Conservation (phyloP, 2,329 filamentous ascomycete species). For the Alternaria ventricosa region DNA sequence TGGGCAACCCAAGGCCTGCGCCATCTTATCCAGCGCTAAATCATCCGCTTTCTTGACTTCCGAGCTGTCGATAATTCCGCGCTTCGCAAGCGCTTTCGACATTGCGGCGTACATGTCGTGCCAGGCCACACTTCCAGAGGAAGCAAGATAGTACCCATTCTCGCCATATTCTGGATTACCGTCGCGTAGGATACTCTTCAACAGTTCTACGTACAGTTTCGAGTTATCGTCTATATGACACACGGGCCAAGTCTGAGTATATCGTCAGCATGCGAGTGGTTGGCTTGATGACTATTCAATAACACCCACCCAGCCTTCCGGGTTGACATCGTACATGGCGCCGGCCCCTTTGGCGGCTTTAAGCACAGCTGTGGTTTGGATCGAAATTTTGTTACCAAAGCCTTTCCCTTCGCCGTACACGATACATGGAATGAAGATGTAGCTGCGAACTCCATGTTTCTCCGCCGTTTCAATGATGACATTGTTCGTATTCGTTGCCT, state of each 20-base stretch:
- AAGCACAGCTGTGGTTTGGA: conserved; percentile 59
- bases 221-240: conserved; percentile 59
- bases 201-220: conserved; percentile 54
- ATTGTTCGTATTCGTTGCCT: conserved; percentile 54
- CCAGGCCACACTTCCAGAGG: conserved; percentile 59
- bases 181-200: conserved; percentile 54
- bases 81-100: conserved; percentile 51
- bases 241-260: conserved; percentile 56
- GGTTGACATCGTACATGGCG: conserved; percentile 45
- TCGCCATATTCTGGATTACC: conserved; percentile 50
- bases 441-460: conserved; percentile 53
- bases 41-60: conserved; percentile 48
- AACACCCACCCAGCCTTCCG: neutral
- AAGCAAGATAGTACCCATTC: conserved; percentile 60
- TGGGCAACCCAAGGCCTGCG: neutral
- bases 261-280: conserved; percentile 36
- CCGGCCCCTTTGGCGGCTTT: conserved; percentile 52
- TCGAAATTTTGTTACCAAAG: conserved; percentile 60
- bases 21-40: conserved; percentile 51
- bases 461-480: conserved; percentile 54
- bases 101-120: conserved; percentile 58
- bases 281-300: neutral
- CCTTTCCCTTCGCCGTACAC: conserved; percentile 59
- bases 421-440: conserved; percentile 63
- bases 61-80: conserved; percentile 49